A percentile compares a stretch with the other conserved stretches of the same genome.
Conservation (phyloP, 2,329 filamentous ascomycete species). For the Ramularia endophylla region DNA sequence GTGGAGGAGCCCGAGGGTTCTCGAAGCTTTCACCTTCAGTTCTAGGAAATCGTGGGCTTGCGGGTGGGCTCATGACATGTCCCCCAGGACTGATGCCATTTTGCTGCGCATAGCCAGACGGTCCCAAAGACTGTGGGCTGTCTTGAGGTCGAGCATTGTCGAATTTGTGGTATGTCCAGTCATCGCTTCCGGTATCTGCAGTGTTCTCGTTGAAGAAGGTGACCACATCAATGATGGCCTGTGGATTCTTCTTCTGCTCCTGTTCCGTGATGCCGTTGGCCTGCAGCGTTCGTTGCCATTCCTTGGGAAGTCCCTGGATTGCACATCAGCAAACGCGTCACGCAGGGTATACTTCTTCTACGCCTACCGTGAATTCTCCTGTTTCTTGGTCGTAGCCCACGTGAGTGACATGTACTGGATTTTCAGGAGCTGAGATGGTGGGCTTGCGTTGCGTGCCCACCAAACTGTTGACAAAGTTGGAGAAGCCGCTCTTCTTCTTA, state of each 20-base stretch:
- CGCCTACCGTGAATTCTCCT: conserved; percentile 85
- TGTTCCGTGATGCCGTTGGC: conserved; percentile 95
- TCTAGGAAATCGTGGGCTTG: conserved; percentile 80
- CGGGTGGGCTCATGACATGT: conserved; percentile 68
- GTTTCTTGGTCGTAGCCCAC: conserved; percentile 96
- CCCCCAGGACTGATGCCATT: conserved; percentile 37
- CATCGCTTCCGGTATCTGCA: conserved; percentile 69
- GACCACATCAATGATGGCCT: conserved; percentile 92
- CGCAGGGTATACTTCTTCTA: neutral
- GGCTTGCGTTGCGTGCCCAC: conserved; percentile 84
- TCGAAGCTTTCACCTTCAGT: conserved; percentile 94
- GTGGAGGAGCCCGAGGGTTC: conserved; percentile 88
- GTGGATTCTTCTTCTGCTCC: conserved; percentile 90
- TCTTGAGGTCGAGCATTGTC: conserved; percentile 67
- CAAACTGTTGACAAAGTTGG: conserved; percentile 76
- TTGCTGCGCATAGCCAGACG: conserved; percentile 17
- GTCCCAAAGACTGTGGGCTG: conserved; percentile 34
- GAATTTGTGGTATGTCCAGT: conserved; percentile 93
- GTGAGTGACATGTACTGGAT: conserved; percentile 95
- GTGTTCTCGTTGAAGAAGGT: conserved; percentile 93
- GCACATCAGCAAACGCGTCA: conserved; percentile 4
- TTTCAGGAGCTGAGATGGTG: conserved; percentile 94
- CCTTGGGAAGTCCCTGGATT: conserved; percentile 79
- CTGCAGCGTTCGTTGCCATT: conserved; percentile 94
- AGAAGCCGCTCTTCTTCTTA: conserved; percentile 84